These are phyloP conservation scores for Phellinidium pouzarii DNA, from an alignment of 1,284 basidiomycete genomes.

Conservation along the genomic window DNA sequence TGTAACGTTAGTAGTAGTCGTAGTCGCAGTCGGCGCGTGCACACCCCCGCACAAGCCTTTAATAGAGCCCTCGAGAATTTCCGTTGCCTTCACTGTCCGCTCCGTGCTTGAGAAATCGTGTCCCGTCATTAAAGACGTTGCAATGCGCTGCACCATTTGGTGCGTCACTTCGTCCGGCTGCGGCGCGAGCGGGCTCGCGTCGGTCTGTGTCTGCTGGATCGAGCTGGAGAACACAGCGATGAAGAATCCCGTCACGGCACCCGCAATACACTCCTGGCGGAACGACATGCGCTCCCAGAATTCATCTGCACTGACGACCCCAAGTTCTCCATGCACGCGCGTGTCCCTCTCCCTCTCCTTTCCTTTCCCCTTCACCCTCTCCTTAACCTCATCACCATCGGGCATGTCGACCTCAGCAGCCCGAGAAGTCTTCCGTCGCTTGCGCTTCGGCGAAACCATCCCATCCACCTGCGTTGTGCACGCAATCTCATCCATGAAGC, in stretches of 20 bases:
- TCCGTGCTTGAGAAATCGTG: constrained; percentile 72
- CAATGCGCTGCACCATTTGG: constrained; percentile 61
- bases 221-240: constrained; percentile 42
- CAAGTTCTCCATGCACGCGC: constrained; percentile 41
- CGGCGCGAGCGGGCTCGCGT: constrained; percentile 33
- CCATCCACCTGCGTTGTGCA: constrained; percentile 57
- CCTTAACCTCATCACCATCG: constrained; percentile 18
- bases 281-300: constrained; percentile 96
- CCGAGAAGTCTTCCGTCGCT: constrained; percentile 36
- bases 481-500: constrained; percentile 85
- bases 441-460: constrained; percentile 53
- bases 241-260: constrained; percentile 89
- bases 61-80: constrained; percentile 60
- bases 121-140: constrained; percentile 59
- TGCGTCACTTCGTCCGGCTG: constrained; percentile 55
- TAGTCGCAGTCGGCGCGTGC: constrained; percentile 19
- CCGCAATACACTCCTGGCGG: constrained; percentile 82
- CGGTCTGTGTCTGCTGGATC: neutral
- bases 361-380: constrained; percentile 27
- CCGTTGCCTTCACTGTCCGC: constrained; percentile 60
- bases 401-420: constrained; percentile 3
- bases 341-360: constrained; percentile 27
- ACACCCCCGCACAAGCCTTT: constrained; percentile 48
- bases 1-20: constrained; percentile 18
- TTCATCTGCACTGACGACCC: constrained; percentile 58